Conservation (phyloP, 2,329 filamentous ascomycete genomes). For the Pseudonectria buxi region DNA sequence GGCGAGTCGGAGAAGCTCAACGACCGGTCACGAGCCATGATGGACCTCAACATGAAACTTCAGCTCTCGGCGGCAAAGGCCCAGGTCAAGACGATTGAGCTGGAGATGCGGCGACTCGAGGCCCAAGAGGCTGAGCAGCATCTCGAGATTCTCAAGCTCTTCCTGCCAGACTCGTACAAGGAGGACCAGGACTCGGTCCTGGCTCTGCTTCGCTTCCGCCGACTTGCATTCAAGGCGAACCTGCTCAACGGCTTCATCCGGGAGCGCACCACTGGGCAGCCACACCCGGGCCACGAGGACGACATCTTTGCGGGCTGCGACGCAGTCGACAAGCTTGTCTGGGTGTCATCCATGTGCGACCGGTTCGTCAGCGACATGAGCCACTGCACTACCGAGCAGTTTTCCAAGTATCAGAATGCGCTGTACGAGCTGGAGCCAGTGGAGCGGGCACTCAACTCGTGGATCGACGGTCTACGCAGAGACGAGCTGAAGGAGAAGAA, state of each 20-base stretch:
- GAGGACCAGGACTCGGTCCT: conserved; percentile 80
- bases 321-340: conserved; percentile 76
- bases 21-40: conserved; percentile 83
- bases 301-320: conserved; percentile 75
- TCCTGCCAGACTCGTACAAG: conserved; percentile 78
- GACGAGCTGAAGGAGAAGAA: conserved; percentile 83
- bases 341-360: conserved; percentile 76
- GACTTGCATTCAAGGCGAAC: conserved; percentile 80
- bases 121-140: conserved; percentile 86
- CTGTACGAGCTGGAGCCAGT: conserved; percentile 86
- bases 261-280: conserved; percentile 65
- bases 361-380: conserved; percentile 77
- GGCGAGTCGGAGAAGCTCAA: conserved; percentile 87
- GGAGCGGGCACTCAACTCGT: conserved; percentile 79
- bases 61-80: conserved; percentile 86
- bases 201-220: conserved; percentile 79
- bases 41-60: conserved; percentile 92
- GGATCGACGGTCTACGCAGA: conserved; percentile 76
- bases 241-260: conserved; percentile 72
- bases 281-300: conserved; percentile 64
- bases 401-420: conserved; percentile 70
- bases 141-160: conserved; percentile 79
- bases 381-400: conserved; percentile 70
- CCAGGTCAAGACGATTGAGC: conserved; percentile 87
- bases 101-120: conserved; percentile 79